Conservation (phyloP, 75 land plant species). For the Pinus taeda region DNA sequence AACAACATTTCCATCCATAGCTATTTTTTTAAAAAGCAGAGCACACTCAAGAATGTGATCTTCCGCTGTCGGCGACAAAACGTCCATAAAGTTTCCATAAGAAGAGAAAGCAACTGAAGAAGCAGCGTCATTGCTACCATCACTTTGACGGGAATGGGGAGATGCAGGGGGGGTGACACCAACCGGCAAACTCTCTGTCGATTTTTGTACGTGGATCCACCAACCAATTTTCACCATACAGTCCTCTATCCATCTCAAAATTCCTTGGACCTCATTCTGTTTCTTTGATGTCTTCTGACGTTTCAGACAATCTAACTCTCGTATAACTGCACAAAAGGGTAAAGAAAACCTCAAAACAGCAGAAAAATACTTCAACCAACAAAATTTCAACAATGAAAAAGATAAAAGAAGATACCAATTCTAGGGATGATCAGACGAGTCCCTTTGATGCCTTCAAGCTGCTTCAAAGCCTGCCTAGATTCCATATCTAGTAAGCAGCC, state of each 20-base stretch:
- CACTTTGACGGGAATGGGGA: slow-evolving; percentile 36
- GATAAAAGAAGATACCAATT: slow-evolving; percentile 45
- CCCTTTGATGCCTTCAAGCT: slow-evolving; percentile 76
- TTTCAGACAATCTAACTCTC: slow-evolving; percentile 77
- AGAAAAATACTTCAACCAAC: neutral
- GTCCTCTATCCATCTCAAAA: slow-evolving; percentile 80
- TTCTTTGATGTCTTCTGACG: slow-evolving; percentile 31
- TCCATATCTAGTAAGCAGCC: slow-evolving; percentile 54
- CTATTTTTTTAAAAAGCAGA: slow-evolving; percentile 42
- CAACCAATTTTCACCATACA: slow-evolving; percentile 70
- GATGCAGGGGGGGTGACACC: slow-evolving; percentile 76
- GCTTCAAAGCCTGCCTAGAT: slow-evolving; percentile 66
- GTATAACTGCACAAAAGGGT: slow-evolving; percentile 40
- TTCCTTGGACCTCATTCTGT: slow-evolving; percentile 26
- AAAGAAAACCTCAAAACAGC: neutral
- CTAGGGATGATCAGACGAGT: slow-evolving; percentile 71
- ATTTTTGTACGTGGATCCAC: slow-evolving; percentile 94
- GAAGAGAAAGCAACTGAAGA: slow-evolving; percentile 21
- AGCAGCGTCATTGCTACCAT: slow-evolving; percentile 7
- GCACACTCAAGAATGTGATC: slow-evolving; percentile 92
- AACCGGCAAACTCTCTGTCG: slow-evolving; percentile 37
- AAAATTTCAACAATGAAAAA: neutral
- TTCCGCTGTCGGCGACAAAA: slow-evolving; percentile 73
- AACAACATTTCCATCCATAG: slow-evolving; percentile 48
- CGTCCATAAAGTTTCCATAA: slow-evolving; percentile 32